Conservation (phyloP, 768 basidiomycete species). For the Tulasnella sp. region DNA sequence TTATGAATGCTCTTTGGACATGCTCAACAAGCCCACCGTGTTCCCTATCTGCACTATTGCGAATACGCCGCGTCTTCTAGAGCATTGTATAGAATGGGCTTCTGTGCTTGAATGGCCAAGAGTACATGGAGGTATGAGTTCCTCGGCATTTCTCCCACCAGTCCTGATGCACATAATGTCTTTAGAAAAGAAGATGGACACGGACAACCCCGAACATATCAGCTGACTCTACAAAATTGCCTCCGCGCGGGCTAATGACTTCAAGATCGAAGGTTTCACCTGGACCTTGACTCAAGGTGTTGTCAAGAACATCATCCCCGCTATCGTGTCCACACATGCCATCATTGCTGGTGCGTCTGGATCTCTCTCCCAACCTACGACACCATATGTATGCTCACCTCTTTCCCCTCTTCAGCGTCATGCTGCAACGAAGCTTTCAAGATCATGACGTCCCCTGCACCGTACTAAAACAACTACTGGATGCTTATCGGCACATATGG, state of each 20-base stretch:
- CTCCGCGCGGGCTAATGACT: conserved; percentile 72
- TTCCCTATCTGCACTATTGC: conserved; percentile 99
- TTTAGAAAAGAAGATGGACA: conserved; percentile 90
- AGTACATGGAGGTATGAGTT: conserved; percentile 63
- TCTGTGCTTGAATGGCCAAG: conserved; percentile 98
- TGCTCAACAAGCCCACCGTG: conserved; percentile 93
- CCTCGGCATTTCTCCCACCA: too few relatives aligned
- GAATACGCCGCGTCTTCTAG: conserved; percentile 93
- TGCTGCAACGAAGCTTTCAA: conserved; percentile 99
- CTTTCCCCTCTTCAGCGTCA: conserved; percentile 44
- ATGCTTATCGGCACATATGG: conserved; percentile 97
- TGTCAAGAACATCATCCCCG: conserved; percentile 98
- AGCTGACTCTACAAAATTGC: conserved; percentile 83
- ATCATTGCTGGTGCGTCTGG: conserved; percentile 73
- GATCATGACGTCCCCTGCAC: conserved; percentile 89
- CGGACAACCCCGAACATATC: conserved; percentile 94
- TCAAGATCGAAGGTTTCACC: conserved; percentile 96
- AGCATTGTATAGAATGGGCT: conserved; percentile 99
- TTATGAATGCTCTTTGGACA: conserved; percentile 96
- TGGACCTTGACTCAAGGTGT: conserved; percentile 98
- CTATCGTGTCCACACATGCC: conserved; percentile 96
- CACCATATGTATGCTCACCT: too few relatives aligned
- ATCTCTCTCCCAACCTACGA: too few relatives aligned
- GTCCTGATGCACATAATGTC: too few relatives aligned
- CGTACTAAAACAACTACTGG: conserved; percentile 94